phyloP scores from a whole-genome alignment of 768 basidiomycete species.

The Butyriboletus loyo region DNA sequence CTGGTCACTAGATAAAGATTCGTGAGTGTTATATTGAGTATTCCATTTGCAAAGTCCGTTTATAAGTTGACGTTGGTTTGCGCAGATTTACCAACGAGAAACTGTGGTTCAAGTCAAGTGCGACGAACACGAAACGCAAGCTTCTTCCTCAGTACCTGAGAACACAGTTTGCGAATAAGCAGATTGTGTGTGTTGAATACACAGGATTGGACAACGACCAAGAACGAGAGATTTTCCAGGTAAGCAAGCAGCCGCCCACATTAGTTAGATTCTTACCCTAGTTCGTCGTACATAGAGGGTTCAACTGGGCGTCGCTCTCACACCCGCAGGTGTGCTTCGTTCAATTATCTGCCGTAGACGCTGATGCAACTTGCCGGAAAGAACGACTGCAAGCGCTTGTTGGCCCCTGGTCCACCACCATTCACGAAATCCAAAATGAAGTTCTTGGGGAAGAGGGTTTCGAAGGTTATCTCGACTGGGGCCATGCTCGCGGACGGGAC shows the following conservation, averaged over 20 bases:
- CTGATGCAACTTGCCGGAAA: constrained; percentile 13
- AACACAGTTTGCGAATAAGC: constrained; percentile 41
- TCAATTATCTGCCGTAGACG: neutral
- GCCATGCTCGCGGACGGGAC: constrained; percentile 42
- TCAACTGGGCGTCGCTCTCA: constrained; percentile 49
- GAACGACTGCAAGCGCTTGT: constrained; percentile 51
- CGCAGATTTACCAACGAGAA: constrained; percentile 34
- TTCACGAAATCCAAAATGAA: constrained; percentile 39
- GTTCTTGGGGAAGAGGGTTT: constrained; percentile 37
- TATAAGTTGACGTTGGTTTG: neutral
- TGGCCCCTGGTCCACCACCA: constrained; percentile 42
- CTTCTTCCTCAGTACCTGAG: constrained; percentile 35
- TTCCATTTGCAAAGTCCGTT: neutral
- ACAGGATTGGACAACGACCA: constrained; percentile 44
- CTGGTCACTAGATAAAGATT: constrained; percentile 36
- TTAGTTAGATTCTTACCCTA: neutral
- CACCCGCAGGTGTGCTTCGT: constrained; percentile 41
- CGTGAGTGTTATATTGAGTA: constrained; percentile 24
- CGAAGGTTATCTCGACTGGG: constrained; percentile 41
- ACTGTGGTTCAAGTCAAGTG: constrained; percentile 35
- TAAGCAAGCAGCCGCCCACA: constrained; percentile 14
- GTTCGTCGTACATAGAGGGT: constrained; percentile 38
- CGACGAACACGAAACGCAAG: constrained; percentile 20
- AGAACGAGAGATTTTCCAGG: constrained; percentile 69
- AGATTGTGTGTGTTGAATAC: constrained; percentile 55